Evolutionary conservation across 2,329 filamentous ascomycete genomes (phyloP).

Genomic region (Scedosporium boydii): DNA sequence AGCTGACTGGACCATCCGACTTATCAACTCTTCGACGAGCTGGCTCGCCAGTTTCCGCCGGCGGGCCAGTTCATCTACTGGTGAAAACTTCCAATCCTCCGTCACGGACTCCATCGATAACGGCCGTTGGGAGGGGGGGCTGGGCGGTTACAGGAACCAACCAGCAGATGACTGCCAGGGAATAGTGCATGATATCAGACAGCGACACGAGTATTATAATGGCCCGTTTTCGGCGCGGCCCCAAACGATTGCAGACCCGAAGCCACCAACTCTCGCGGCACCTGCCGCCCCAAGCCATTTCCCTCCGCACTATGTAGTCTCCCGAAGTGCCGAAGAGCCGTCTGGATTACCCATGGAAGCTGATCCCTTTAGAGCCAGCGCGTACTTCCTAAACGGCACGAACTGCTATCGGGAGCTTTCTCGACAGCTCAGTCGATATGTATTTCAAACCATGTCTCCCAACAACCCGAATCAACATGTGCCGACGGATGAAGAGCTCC

Average conservation of each 20-base stretch:
- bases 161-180: slow-evolving; percentile 24
- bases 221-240: slow-evolving; percentile 8
- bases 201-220: slow-evolving; percentile 23
- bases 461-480: slow-evolving; percentile 51
- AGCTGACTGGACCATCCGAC: slow-evolving; percentile 46
- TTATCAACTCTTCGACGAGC: slow-evolving; percentile 36
- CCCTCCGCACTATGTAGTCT: too few species aligned
- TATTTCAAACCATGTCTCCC: slow-evolving; percentile 41
- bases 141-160: slow-evolving; percentile 37
- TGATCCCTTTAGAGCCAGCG: neutral
- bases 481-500: slow-evolving; percentile 51
- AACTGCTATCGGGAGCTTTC: slow-evolving; percentile 51
- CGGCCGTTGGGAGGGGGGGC: slow-evolving; percentile 43
- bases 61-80: slow-evolving; percentile 46
- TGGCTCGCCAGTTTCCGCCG: slow-evolving; percentile 49
- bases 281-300: too few species aligned
- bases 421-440: slow-evolving; percentile 42
- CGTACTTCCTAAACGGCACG: slow-evolving; percentile 46
- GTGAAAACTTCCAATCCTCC: slow-evolving; percentile 44
- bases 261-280: too few species aligned
- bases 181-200: slow-evolving; percentile 56
- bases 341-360: too few species aligned
- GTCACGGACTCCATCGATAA: slow-evolving; percentile 51
- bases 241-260: neutral
- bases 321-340: too few species aligned